Conservation (phyloP, 2,329 filamentous ascomycete species). For the Geoglossum cookeanum region DNA sequence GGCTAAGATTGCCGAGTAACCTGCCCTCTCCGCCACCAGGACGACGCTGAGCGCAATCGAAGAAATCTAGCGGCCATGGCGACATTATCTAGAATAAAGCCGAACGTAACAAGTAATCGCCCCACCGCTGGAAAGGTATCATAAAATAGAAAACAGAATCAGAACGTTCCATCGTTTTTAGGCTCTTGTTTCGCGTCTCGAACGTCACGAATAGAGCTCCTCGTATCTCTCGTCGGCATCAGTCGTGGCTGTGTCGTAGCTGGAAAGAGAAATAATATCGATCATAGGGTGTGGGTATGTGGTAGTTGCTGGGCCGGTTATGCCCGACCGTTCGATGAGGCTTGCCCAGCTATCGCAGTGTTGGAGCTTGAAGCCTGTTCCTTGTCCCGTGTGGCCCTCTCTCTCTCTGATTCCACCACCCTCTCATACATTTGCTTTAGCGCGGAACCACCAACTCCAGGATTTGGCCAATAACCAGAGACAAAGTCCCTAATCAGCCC, state of each 20-base stretch:
- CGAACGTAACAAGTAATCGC: neutral
- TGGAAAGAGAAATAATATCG: neutral
- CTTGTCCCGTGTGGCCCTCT: neutral
- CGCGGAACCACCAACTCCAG: constrained; percentile 14
- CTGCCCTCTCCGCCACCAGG: neutral
- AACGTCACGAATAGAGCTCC: neutral
- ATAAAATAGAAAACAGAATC: neutral
- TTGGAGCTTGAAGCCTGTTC: neutral
- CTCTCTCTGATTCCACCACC: constrained; percentile 10
- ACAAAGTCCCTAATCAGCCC: constrained; percentile 16
- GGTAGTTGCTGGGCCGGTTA: neutral
- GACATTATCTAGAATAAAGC: neutral
- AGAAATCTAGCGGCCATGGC: neutral
- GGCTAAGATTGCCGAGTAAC: neutral
- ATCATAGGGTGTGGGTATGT: neutral
- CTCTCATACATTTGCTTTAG: constrained; percentile 21
- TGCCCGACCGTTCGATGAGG: neutral
- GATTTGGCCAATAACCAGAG: constrained; percentile 20
- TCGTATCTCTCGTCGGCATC: neutral
- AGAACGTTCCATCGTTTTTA: neutral
- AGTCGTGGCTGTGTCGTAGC: neutral
- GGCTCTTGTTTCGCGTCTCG: neutral
- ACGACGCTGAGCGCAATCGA: neutral
- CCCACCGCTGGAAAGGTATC: neutral
- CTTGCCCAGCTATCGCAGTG: neutral